Evolutionary conservation across 495 filamentous ascomycete genomes (phyloP).

Genomic region (Podospora tetraspora): DNA sequence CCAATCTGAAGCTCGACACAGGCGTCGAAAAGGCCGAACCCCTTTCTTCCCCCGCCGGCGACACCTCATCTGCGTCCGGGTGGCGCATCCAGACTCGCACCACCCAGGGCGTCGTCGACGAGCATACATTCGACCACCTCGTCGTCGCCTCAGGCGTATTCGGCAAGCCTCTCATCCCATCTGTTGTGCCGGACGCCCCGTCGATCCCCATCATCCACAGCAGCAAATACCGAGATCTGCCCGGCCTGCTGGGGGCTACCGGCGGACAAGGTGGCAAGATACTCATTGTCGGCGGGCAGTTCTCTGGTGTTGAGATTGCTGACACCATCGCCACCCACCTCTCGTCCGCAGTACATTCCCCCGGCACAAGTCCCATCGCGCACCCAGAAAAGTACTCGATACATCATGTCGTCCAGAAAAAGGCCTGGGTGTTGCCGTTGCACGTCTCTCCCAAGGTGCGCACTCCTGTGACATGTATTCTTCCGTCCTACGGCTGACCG

Average conservation of each 20-base stretch:
- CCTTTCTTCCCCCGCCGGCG: slow-evolving; percentile 13
- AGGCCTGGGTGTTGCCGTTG: slow-evolving; percentile 68
- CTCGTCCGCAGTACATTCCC: slow-evolving; percentile 51
- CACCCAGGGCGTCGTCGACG: slow-evolving; percentile 23
- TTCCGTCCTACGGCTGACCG: neutral
- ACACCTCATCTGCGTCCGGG: slow-evolving; percentile 5
- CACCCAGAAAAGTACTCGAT: slow-evolving; percentile 45
- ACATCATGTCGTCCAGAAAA: slow-evolving; percentile 62
- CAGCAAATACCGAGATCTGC: slow-evolving; percentile 47
- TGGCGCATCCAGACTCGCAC: slow-evolving; percentile 54
- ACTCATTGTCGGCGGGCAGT: slow-evolving; percentile 74
- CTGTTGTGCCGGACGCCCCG: slow-evolving; percentile 28
- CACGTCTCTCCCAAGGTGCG: slow-evolving; percentile 49
- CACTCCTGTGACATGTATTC: neutral
- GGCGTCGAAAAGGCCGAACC: slow-evolving; percentile 48
- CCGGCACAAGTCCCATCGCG: slow-evolving; percentile 29
- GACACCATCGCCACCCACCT: slow-evolving; percentile 64
- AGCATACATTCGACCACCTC: slow-evolving; percentile 61
- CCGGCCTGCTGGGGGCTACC: slow-evolving; percentile 30
- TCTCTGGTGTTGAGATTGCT: slow-evolving; percentile 76
- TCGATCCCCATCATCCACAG: slow-evolving; percentile 54
- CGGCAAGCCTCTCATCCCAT: slow-evolving; percentile 52
- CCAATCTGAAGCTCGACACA: slow-evolving; percentile 46
- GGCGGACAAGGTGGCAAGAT: slow-evolving; percentile 51
- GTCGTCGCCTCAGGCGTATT: slow-evolving; percentile 77